Conservation (phyloP, 768 basidiomycete genomes). For the Pseudohyphozyma bogoriensis region DNA sequence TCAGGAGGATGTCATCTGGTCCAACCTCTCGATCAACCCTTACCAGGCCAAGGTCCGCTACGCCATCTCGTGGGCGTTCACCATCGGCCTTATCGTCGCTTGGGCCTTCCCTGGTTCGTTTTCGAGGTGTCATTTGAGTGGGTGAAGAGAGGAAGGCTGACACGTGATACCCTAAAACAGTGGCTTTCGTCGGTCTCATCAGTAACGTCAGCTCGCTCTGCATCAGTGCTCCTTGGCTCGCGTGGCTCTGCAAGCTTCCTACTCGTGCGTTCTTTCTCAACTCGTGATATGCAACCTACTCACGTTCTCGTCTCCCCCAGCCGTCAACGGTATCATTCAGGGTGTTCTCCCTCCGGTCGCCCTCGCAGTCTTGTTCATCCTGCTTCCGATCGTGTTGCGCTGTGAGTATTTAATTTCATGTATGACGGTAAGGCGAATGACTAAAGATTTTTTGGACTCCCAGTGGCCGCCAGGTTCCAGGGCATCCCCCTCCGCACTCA, state of each 20-base stretch:
- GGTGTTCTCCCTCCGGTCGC: constrained; percentile 81
- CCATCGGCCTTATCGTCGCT: constrained; percentile 67
- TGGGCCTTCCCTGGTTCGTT: constrained; percentile 73
- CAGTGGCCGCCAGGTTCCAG: constrained; percentile 68
- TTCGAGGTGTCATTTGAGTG: background rate
- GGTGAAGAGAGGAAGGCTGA: no score
- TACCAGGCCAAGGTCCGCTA: constrained; percentile 67
- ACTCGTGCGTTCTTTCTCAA: constrained; percentile 15
- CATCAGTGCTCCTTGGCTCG: constrained; percentile 55
- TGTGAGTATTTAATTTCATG: constrained; percentile 38
- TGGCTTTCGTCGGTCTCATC: constrained; percentile 72
- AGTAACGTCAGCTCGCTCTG: constrained; percentile 71
- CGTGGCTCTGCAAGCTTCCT: constrained; percentile 72
- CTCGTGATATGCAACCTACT: no score
- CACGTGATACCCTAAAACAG: constrained; percentile 35
- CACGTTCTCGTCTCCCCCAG: background rate
- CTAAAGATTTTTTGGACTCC: background rate
- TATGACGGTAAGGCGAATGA: background rate
- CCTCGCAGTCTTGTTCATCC: constrained; percentile 81
- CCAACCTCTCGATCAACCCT: constrained; percentile 76
- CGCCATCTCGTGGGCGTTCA: constrained; percentile 60
- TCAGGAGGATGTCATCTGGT: constrained; percentile 85
- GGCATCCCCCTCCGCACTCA: constrained; percentile 77
- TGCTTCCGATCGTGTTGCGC: constrained; percentile 72
- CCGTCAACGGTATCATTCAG: constrained; percentile 69